Evolutionary conservation across 2,329 filamentous ascomycete genomes (phyloP), one percentile per base, ranked within the genome.

Genomic region (Talaromyces sp.): DNA sequence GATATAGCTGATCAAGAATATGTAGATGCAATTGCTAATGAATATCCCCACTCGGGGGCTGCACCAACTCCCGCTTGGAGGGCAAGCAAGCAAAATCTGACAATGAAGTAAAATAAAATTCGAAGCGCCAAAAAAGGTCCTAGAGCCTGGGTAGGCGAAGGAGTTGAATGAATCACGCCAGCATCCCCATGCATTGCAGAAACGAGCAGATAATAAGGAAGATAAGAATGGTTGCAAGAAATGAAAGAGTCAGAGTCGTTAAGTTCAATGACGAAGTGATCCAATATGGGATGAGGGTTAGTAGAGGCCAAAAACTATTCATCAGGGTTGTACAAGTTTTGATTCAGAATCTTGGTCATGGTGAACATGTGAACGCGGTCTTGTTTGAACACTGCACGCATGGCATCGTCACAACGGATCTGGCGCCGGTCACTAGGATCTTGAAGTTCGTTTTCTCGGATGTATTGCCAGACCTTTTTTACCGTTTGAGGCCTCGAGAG

Each of bases 331-430:
- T 96, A 97, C 35, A 97, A 80, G 67, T 97, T 93, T 70, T 88
- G 87, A 58, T 90, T 91, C 10, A 97, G 85, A 14, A 96, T 84
- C 79, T 97, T 97, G 80, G 96, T 97, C 93, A 99, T 97, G 63
- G 91, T 92, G 74, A 99, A 99, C 94, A 99, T 99, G 75, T 97
- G 91, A 45, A 99, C 89, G 66, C 84, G 89, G 66, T 91, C 85
- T 67, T 89, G 84, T 73, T 96, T 96, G 78, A 99, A 99, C 7
- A 99, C 89, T 6, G 89, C 88, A 55, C 90, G 86, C 88, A 99
- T 88, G 63, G 85, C 86, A 20, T 96, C 90, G 73, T 99, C 94
- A 75, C 94, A 99, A 24, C 85, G 79, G 58, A 99, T 99, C 63
- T 96, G 91, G 19, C 94, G 89, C 72, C 92, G 93, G 77, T 99